Percentiles rank a stretch among this genome's conserved stretches.
Evolutionary conservation across 2,329 filamentous ascomycete genomes (phyloP).

Genomic region (Penicillium freii): DNA sequence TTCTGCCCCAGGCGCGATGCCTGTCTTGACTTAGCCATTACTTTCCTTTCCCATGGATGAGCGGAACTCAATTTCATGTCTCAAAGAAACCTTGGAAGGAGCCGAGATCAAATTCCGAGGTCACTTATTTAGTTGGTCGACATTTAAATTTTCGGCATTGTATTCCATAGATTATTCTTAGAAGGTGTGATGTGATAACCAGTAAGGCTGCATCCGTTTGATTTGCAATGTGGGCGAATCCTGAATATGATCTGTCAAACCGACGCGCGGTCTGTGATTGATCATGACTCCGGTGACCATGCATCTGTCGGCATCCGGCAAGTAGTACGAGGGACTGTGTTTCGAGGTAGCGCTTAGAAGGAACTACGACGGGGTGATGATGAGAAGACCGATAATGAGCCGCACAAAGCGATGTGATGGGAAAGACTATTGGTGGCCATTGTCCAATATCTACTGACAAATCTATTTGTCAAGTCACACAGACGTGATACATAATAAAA

Average conservation of each 20-base stretch:
- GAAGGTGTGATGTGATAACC: background rate
- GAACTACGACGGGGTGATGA: background rate
- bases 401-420: background rate
- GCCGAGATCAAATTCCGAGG: background rate
- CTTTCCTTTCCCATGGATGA: background rate
- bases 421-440: background rate
- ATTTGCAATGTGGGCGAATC: background rate
- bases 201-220: background rate
- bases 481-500: background rate
- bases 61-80: constrained; percentile 7
- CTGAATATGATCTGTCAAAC: constrained; percentile 7
- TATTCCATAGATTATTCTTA: background rate
- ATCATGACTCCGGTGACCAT: constrained; percentile 3
- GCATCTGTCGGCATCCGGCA: constrained; percentile 9
- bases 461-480: background rate
- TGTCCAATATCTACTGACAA: background rate
- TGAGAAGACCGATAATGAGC: background rate
- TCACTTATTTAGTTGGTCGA: background rate
- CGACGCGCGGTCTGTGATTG: constrained; percentile 11
- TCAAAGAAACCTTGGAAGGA: background rate
- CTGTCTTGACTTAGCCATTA: constrained; percentile 8
- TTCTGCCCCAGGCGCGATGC: constrained; percentile 15
- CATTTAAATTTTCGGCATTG: background rate
- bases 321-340: background rate
- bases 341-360: background rate